A percentile compares a stretch with the other conserved stretches of the same genome.
Evolutionary conservation across 345 rosid species (phyloP).

Genomic region (Lumnitzera littorea): DNA sequence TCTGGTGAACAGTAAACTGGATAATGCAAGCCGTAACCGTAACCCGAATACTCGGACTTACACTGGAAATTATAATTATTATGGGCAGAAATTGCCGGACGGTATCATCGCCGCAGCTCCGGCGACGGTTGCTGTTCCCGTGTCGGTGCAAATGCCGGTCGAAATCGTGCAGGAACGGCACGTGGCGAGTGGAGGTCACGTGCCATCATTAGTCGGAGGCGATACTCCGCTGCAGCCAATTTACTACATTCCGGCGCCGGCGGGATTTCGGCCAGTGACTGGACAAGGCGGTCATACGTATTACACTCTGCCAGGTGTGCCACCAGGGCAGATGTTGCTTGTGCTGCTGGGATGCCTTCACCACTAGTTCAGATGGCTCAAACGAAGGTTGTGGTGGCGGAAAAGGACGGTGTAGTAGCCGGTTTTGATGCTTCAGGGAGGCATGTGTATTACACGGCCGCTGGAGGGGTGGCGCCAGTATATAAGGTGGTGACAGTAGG

Average conservation of each 20-base stretch:
- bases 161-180: conserved; percentile 29
- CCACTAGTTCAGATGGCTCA: conserved; percentile 15
- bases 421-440: conserved; percentile 46
- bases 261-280: conserved; percentile 20
- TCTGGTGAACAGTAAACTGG: too few relatives aligned
- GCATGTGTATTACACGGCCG: conserved; percentile 35
- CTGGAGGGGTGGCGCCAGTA: conserved; percentile 14
- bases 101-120: conserved; percentile 13
- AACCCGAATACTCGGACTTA: conserved; percentile 15
- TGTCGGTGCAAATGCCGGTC: conserved; percentile 31
- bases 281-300: conserved; percentile 28
- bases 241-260: conserved; percentile 28
- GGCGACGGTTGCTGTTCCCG: conserved; percentile 18
- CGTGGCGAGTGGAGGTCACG: conserved; percentile 17
- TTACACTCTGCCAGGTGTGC: conserved; percentile 39
- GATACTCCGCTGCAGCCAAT: conserved; percentile 24
- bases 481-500: conserved; percentile 25
- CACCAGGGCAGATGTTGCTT: conserved; percentile 36
- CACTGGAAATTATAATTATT: conserved; percentile 23
- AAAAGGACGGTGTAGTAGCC: conserved; percentile 30
- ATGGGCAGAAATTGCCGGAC: conserved; percentile 16
- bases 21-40: too few relatives aligned
- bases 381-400: conserved; percentile 19
- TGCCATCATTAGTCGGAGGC: conserved; percentile 9
- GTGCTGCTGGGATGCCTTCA: conserved; percentile 17